A percentile compares a stretch with the other conserved stretches of the same genome.
These are phyloP conservation scores for Kondoa subrosea DNA, from an alignment of 768 basidiomycete genomes.

Conservation along the genomic window DNA sequence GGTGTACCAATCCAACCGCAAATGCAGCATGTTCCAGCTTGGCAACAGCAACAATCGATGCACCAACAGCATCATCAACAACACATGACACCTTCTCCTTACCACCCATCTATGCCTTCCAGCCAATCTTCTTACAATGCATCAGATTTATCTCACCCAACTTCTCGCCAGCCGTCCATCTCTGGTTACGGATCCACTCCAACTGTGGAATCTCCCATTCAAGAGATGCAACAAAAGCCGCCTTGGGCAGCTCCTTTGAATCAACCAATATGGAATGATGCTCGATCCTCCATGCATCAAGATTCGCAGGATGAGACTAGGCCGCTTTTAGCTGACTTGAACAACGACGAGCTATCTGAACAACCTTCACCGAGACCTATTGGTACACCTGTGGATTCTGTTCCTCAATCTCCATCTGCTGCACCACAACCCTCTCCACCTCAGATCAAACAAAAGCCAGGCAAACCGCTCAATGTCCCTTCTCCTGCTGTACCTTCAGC, in stretches of 20 bases:
- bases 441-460: neutral
- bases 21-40: neutral
- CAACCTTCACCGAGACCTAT: slow-evolving; percentile 2
- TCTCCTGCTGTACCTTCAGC: neutral
- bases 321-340: neutral
- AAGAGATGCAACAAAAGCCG: slow-evolving; percentile 2
- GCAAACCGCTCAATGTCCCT: neutral
- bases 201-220: neutral
- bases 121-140: neutral
- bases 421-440: neutral
- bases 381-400: slow-evolving; percentile 3
- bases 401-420: neutral
- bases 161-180: neutral
- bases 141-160: neutral
- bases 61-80: neutral
- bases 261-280: neutral
- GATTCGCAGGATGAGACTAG: neutral
- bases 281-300: too few relatives aligned
- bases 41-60: neutral
- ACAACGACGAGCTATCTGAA: neutral
- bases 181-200: neutral
- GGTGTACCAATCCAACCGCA: slow-evolving; percentile 2
- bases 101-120: neutral
- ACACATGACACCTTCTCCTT: too few relatives aligned
- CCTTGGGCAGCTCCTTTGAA: neutral